Conservation (phyloP, 208 protist genomes). For the Herpetomonas samuelpessoai region DNA sequence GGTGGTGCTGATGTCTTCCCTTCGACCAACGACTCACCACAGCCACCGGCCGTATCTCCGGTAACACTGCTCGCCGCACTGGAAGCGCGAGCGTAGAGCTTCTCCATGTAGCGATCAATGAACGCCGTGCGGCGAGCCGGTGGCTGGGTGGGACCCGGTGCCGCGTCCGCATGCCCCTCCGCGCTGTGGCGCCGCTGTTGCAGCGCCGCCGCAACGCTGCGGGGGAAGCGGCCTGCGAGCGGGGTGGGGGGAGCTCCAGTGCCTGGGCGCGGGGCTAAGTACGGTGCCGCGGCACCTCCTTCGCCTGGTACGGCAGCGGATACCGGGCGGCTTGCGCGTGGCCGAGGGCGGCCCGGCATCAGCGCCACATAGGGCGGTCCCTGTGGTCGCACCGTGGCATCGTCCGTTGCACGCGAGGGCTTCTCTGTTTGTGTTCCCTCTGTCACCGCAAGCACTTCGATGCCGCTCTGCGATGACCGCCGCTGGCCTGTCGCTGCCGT, state of each 20-base stretch:
- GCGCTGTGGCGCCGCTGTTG: conserved; percentile 10
- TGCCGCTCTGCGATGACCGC: neutral
- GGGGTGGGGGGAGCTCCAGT: too few species aligned
- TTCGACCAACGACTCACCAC: too few species aligned
- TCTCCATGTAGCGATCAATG: conserved; percentile 44
- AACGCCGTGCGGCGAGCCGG: conserved; percentile 12
- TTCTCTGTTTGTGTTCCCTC: neutral
- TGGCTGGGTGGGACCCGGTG: neutral
- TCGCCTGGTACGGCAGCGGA: neutral
- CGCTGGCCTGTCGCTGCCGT: too few species aligned
- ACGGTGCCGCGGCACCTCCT: too few species aligned
- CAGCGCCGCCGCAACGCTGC: neutral
- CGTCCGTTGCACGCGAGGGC: neutral
- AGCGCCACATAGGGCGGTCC: neutral
- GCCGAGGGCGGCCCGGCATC: too few species aligned
- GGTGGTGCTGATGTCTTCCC: too few species aligned
- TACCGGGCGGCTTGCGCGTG: neutral
- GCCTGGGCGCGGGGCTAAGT: too few species aligned
- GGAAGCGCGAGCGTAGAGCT: conserved; percentile 36
- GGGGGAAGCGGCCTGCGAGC: conserved; percentile 9
- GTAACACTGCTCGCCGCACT: neutral
- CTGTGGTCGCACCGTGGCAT: too few species aligned
- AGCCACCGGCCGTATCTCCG: too few species aligned
- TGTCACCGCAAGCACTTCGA: neutral
- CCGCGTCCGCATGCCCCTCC: neutral